These are phyloP conservation scores for Ceratocystis papillata DNA, from an alignment of 2,329 filamentous ascomycete genomes.

Conservation along the genomic window DNA sequence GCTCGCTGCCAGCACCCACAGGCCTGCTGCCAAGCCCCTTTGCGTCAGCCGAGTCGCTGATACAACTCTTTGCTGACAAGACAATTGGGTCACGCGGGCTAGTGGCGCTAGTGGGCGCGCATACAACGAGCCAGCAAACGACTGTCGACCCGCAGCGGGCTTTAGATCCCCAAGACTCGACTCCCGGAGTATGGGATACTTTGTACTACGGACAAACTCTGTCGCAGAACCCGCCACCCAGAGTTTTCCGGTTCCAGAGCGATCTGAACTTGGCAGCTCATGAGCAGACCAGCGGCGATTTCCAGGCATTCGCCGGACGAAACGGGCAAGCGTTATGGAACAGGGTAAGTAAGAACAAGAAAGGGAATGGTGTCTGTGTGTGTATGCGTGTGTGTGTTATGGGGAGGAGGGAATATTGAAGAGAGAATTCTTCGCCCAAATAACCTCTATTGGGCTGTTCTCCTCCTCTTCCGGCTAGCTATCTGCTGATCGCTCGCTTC, in stretches of 20 bases:
- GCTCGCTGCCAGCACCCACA: slow-evolving; percentile 32
- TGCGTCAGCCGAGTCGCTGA: slow-evolving; percentile 39
- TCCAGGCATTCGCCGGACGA: slow-evolving; percentile 32
- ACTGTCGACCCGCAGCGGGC: slow-evolving; percentile 35
- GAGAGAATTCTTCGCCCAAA: too few species aligned
- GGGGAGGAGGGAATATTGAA: too few species aligned
- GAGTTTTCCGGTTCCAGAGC: slow-evolving; percentile 36
- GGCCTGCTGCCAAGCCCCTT: slow-evolving; percentile 37
- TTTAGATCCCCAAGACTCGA: slow-evolving; percentile 41
- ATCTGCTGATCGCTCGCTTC: too few species aligned
- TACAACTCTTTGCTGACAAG: slow-evolving; percentile 42
- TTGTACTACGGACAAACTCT: slow-evolving; percentile 39
- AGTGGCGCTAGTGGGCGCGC: slow-evolving; percentile 45
- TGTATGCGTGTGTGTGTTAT: too few species aligned
- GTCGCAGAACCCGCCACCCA: slow-evolving; percentile 29
- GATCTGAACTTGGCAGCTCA: slow-evolving; percentile 35
- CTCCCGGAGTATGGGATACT: slow-evolving; percentile 44
- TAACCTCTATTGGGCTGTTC: too few species aligned
- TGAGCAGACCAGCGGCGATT: slow-evolving; percentile 32
- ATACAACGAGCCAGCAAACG: slow-evolving; percentile 42
- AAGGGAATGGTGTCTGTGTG: not conserved
- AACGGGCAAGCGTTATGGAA: slow-evolving; percentile 35
- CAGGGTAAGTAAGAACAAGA: slow-evolving; percentile 29
- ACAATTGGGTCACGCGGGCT: slow-evolving; percentile 42
- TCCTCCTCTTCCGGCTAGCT: too few species aligned